Conservation (phyloP, 2,329 filamentous ascomycete species). For the Pyrenophora teres region DNA sequence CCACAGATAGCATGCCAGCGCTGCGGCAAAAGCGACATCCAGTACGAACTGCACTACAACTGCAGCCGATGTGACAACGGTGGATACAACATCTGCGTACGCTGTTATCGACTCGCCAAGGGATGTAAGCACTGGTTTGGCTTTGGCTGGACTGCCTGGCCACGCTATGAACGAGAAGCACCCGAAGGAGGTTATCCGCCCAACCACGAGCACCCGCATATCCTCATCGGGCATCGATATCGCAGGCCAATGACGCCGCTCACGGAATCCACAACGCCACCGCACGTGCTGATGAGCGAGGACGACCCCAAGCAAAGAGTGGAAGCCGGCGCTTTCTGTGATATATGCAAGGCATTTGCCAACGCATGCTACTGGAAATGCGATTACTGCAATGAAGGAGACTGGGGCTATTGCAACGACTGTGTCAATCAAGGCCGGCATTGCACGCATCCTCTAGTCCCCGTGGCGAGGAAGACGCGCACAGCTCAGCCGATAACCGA, state of each 20-base stretch:
- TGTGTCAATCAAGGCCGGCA: slow-evolving; percentile 83
- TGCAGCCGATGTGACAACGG: slow-evolving; percentile 73
- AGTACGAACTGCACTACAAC: slow-evolving; percentile 85
- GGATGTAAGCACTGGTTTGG: slow-evolving; percentile 90
- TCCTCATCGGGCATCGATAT: slow-evolving; percentile 56
- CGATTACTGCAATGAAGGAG: slow-evolving; percentile 82
- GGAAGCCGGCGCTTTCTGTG: slow-evolving; percentile 83
- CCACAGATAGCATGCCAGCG: slow-evolving; percentile 74
- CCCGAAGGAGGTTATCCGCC: slow-evolving; percentile 49
- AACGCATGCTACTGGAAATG: slow-evolving; percentile 93
- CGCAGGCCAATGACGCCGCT: slow-evolving; percentile 33
- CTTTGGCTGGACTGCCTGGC: slow-evolving; percentile 75
- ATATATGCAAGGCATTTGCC: slow-evolving; percentile 71
- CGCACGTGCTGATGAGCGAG: slow-evolving; percentile 55
- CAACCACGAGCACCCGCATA: slow-evolving; percentile 56
- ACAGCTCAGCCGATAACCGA: slow-evolving; percentile 13
- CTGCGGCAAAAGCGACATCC: slow-evolving; percentile 73
- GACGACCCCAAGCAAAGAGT: slow-evolving; percentile 71
- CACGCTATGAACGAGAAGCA: slow-evolving; percentile 61
- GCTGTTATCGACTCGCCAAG: slow-evolving; percentile 75
- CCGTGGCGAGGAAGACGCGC: slow-evolving; percentile 65
- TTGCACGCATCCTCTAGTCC: slow-evolving; percentile 81
- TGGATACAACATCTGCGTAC: slow-evolving; percentile 76
- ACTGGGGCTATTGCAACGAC: slow-evolving; percentile 90
- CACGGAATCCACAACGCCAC: slow-evolving; percentile 26